Conservation (phyloP, 208 protist genomes). For the Crithidia mellificae region DNA sequence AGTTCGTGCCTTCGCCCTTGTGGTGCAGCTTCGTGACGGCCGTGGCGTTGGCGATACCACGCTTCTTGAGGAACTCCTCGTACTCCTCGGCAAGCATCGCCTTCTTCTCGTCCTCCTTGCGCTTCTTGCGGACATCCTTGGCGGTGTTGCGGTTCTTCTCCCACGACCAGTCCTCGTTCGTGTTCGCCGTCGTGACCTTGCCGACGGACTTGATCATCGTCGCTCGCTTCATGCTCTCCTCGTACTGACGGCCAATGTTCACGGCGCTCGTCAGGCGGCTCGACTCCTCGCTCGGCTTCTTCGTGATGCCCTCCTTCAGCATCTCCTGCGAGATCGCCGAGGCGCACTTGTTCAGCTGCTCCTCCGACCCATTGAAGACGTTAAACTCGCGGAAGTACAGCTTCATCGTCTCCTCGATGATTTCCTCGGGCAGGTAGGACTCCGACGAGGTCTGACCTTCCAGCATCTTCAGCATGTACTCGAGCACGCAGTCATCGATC, state of each 20-base stretch:
- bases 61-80: slow-evolving; percentile 87
- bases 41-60: slow-evolving; percentile 73
- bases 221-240: slow-evolving; percentile 83
- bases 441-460: slow-evolving; percentile 80
- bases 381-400: slow-evolving; percentile 81
- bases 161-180: slow-evolving; percentile 91
- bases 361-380: slow-evolving; percentile 51
- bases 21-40: slow-evolving; percentile 87
- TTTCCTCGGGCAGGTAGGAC: slow-evolving; percentile 79
- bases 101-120: slow-evolving; percentile 91
- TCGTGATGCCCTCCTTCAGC: slow-evolving; percentile 56
- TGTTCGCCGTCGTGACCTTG: slow-evolving; percentile 80
- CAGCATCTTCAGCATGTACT: slow-evolving; percentile 86
- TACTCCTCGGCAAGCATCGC: slow-evolving; percentile 87
- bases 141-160: slow-evolving; percentile 85
- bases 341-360: slow-evolving; percentile 37
- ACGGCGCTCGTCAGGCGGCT: slow-evolving; percentile 75
- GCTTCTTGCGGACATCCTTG: slow-evolving; percentile 88
- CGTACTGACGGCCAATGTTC: slow-evolving; percentile 87
- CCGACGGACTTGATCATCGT: slow-evolving; percentile 85
- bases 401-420: slow-evolving; percentile 72
- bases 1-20: slow-evolving; percentile 75
- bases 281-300: slow-evolving; percentile 72
- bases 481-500: slow-evolving; percentile 78
- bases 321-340: slow-evolving; percentile 58